These are phyloP conservation scores for Chrysosphaeria jannelii DNA, from an alignment of 2,329 filamentous ascomycete genomes.

Conservation along the genomic window DNA sequence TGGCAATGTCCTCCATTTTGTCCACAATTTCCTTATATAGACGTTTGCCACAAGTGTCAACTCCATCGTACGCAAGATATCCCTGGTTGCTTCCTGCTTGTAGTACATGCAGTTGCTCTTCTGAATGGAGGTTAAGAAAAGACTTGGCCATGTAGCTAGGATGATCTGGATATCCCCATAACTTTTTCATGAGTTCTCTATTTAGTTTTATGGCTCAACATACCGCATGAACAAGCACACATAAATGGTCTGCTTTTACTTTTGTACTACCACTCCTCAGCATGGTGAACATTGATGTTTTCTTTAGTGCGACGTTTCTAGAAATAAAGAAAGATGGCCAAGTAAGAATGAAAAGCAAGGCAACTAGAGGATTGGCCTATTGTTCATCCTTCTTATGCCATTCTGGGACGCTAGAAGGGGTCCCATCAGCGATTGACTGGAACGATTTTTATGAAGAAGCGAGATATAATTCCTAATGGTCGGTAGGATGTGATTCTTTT, in stretches of 20 bases:
- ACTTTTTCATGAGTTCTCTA: constrained; percentile 11
- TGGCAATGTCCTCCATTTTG: constrained; percentile 14
- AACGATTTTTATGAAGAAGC: no score
- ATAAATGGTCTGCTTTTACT: constrained; percentile 35
- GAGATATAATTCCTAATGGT: no score
- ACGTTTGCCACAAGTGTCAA: constrained; percentile 35
- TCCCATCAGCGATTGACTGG: no score
- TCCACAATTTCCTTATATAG: constrained; percentile 37
- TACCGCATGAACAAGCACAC: constrained; percentile 51
- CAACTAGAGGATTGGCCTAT: not conserved
- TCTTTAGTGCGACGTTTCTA: no score
- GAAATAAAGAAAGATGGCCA: no score
- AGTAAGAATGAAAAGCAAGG: not conserved
- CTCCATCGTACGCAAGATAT: constrained; percentile 40
- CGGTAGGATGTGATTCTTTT: no score
- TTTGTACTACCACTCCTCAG: no score
- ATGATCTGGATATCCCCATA: constrained; percentile 58
- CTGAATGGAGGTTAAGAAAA: constrained; percentile 26
- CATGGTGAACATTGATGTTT: no score
- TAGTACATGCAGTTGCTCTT: constrained; percentile 37
- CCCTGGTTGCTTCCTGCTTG: constrained; percentile 44
- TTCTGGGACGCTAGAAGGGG: no score
- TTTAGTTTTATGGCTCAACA: not conserved
- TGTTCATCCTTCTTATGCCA: no score
- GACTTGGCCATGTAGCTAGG: constrained; percentile 35